Evolutionary conservation across 345 rosid species (phyloP).

Genomic region (Excoecaria cochinchinensis): DNA sequence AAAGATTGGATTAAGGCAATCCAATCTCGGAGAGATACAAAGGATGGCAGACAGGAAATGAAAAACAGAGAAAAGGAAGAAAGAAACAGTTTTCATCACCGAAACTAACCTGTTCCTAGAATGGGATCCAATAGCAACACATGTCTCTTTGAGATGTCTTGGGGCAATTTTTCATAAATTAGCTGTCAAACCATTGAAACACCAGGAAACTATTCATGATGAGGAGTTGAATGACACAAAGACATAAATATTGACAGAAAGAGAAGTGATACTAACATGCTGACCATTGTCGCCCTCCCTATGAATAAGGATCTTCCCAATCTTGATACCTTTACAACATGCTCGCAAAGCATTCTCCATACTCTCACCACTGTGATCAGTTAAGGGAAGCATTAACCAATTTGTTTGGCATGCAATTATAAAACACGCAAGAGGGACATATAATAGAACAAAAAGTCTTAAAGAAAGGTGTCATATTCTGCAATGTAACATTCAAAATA

Average conservation of each 20-base stretch:
- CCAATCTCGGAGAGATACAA: not conserved
- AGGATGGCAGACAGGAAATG: not conserved
- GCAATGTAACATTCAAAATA: not conserved
- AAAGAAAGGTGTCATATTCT: not conserved
- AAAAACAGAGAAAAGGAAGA: not conserved
- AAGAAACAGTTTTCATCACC: not conserved
- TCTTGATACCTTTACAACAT: slow-evolving; percentile 96
- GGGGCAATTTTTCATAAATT: slow-evolving; percentile 87
- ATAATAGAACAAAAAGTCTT: not conserved
- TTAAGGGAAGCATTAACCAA: slow-evolving; percentile 14
- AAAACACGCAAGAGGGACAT: not conserved
- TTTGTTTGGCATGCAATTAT: not conserved
- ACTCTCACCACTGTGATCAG: slow-evolving; percentile 79
- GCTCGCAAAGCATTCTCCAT: slow-evolving; percentile 99
- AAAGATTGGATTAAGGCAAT: not conserved
- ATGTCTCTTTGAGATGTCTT: slow-evolving; percentile 88
- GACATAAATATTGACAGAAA: not conserved
- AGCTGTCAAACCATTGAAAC: slow-evolving; percentile 47
- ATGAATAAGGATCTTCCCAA: slow-evolving; percentile 94
- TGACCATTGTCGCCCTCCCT: slow-evolving; percentile 99
- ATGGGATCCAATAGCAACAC: slow-evolving; percentile 93
- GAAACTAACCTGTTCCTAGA: slow-evolving; percentile 80
- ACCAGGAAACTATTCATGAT: slow-evolving; percentile 16
- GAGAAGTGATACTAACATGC: slow-evolving; percentile 49
- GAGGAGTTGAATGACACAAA: not conserved